Evolutionary conservation across 2,329 filamentous ascomycete genomes (phyloP).

Genomic region (Neopestalotiopsis clavispora): DNA sequence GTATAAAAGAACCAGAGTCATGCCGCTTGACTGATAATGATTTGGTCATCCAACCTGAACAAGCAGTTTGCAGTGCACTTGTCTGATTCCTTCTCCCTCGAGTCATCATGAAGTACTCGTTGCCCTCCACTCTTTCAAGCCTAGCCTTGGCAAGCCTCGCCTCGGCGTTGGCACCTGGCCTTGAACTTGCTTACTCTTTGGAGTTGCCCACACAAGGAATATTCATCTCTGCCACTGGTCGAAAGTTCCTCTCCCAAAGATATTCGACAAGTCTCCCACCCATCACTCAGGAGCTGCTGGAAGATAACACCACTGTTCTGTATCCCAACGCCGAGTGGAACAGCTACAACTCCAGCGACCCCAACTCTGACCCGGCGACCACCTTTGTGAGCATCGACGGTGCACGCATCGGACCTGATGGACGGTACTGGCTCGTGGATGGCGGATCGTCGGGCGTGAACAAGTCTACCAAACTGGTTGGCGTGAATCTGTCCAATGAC

Average conservation of each 20-base stretch:
- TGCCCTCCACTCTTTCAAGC: not conserved
- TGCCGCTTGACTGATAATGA: no score
- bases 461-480: not conserved
- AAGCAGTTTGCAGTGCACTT: no score
- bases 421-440: not conserved
- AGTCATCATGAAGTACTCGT: not conserved
- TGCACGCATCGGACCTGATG: slow-evolving; percentile 1
- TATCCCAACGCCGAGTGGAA: slow-evolving; percentile 4
- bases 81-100: no score
- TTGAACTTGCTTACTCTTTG: not conserved
- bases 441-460: slow-evolving; percentile 3
- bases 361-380: slow-evolving; percentile 1
- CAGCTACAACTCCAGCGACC: slow-evolving; percentile 7
- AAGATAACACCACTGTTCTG: not conserved
- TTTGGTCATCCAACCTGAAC: no score
- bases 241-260: not conserved
- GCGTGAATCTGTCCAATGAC: not conserved
- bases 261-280: not conserved
- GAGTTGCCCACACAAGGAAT: not conserved
- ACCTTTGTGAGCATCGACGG: slow-evolving; percentile 6
- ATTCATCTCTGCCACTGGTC: not conserved
- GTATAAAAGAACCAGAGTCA: no score
- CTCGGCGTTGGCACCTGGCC: not conserved
- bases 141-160: not conserved
- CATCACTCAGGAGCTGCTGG: not conserved